A percentile compares a stretch with the other conserved stretches of the same genome.
Evolutionary conservation across 192 early-diverging fungal species (phyloP).

Genomic region (Chytriomyces hyalinus): DNA sequence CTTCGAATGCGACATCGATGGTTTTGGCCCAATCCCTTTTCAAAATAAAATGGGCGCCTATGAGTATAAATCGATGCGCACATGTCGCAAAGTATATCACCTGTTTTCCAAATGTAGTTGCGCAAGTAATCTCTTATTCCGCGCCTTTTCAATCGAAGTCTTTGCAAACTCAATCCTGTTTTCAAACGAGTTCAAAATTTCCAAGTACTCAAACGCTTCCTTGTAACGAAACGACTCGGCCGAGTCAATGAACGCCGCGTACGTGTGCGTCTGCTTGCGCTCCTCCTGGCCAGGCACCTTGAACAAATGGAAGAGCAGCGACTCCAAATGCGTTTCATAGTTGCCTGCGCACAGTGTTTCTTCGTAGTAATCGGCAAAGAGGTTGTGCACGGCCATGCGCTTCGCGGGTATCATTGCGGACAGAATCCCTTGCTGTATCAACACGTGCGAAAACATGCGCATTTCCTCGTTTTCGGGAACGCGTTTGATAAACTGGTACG

Average conservation of each 20-base stretch:
- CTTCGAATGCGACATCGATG: too few relatives aligned
- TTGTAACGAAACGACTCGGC: slow-evolving; percentile 14
- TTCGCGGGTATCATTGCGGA: not conserved
- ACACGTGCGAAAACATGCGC: slow-evolving; percentile 7
- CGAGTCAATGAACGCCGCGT: slow-evolving; percentile 1
- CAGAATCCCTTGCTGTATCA: slow-evolving; percentile 26
- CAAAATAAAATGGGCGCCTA: too few relatives aligned
- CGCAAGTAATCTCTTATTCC: not conserved
- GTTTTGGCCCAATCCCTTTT: too few relatives aligned
- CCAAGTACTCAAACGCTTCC: not conserved
- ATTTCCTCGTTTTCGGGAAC: not conserved
- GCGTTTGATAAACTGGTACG: not conserved
- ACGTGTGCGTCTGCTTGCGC: slow-evolving; percentile 13
- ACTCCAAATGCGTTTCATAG: not conserved
- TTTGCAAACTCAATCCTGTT: not conserved
- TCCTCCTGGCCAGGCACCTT: slow-evolving; percentile 6
- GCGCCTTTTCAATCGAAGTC: not conserved
- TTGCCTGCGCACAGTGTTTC: not conserved
- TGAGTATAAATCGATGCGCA: too few relatives aligned
- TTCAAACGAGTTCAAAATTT: not conserved
- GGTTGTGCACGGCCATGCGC: not conserved
- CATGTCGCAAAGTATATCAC: too few relatives aligned
- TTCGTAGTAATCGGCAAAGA: slow-evolving; percentile 13
- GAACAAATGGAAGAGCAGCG: slow-evolving; percentile 9
- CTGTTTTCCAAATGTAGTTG: not conserved